phyloP scores from a whole-genome alignment of 768 basidiomycete species.

The Royoungia palumana region DNA sequence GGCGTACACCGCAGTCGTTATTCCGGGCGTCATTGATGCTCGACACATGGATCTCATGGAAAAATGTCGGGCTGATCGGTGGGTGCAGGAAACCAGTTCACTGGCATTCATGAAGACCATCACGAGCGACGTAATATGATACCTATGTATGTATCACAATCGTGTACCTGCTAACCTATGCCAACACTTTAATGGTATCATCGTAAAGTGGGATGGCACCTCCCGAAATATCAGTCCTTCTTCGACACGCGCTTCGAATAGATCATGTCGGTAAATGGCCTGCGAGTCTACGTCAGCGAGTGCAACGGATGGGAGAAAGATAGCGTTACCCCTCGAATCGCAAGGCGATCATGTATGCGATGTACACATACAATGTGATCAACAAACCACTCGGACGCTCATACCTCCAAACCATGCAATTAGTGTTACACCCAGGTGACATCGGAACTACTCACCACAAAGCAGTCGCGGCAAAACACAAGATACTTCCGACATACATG shows the following conservation, averaged over 20 bases:
- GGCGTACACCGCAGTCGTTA: no score
- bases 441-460: conserved; percentile 62
- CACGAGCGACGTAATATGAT: not conserved
- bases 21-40: no score
- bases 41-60: no score
- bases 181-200: not conserved
- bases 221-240: conserved; percentile 10
- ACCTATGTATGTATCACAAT: not conserved
- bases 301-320: not conserved
- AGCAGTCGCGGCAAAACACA: conserved; percentile 84
- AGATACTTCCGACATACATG: conserved; percentile 95
- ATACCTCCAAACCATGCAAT: conserved; percentile 48
- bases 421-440: not conserved
- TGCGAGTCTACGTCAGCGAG: conserved; percentile 20
- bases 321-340: conserved; percentile 81
- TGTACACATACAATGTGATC: conserved; percentile 76
- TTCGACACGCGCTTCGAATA: conserved; percentile 51
- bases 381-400: conserved; percentile 82
- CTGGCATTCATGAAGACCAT: not conserved
- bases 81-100: conserved; percentile 15
- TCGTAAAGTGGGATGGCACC: not conserved
- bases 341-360: conserved; percentile 81
- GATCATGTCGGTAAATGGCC: conserved; percentile 82
- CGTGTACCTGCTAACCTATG: not conserved
- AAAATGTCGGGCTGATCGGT: conserved; percentile 15